phyloP scores from a whole-genome alignment of 2,329 filamentous ascomycete species.

The Curvularia spicifera region DNA sequence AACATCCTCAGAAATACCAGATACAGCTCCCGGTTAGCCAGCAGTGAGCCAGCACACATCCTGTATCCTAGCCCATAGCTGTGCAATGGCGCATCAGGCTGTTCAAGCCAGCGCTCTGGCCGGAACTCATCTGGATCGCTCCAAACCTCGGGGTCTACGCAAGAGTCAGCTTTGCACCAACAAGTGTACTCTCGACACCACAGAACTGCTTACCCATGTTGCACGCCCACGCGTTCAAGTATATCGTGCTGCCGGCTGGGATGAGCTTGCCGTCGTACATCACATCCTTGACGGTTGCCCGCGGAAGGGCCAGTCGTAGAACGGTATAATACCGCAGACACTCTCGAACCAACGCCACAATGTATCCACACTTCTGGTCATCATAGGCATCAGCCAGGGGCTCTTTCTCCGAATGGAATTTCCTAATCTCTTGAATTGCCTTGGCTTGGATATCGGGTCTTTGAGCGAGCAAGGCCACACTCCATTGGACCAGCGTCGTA shows the following conservation, averaged over 20 bases:
- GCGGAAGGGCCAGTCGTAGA: slow-evolving; percentile 66
- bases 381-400: slow-evolving; percentile 67
- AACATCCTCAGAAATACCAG: slow-evolving; percentile 68
- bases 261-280: slow-evolving; percentile 64
- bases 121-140: slow-evolving; percentile 64
- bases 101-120: slow-evolving; percentile 68
- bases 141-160: slow-evolving; percentile 62
- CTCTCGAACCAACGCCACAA: slow-evolving; percentile 68
- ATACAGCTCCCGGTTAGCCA: slow-evolving; percentile 71
- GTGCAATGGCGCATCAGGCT: slow-evolving; percentile 68
- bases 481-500: slow-evolving; percentile 70
- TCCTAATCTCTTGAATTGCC: slow-evolving; percentile 63
- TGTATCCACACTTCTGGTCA: slow-evolving; percentile 68
- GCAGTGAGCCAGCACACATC: slow-evolving; percentile 69
- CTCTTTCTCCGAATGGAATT: slow-evolving; percentile 59
- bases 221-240: slow-evolving; percentile 72
- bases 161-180: slow-evolving; percentile 5
- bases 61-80: slow-evolving; percentile 71
- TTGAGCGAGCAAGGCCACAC: slow-evolving; percentile 65
- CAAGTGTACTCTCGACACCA: not conserved
- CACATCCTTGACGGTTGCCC: slow-evolving; percentile 66
- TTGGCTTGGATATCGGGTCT: slow-evolving; percentile 68
- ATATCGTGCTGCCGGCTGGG: slow-evolving; percentile 68
- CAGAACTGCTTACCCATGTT: slow-evolving; percentile 67
- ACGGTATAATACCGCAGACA: slow-evolving; percentile 69